Percentiles rank a stretch among this genome's conserved stretches.
phyloP scores from a whole-genome alignment of 2,329 filamentous ascomycete genomes.

The Fusarium decemcellulare region DNA sequence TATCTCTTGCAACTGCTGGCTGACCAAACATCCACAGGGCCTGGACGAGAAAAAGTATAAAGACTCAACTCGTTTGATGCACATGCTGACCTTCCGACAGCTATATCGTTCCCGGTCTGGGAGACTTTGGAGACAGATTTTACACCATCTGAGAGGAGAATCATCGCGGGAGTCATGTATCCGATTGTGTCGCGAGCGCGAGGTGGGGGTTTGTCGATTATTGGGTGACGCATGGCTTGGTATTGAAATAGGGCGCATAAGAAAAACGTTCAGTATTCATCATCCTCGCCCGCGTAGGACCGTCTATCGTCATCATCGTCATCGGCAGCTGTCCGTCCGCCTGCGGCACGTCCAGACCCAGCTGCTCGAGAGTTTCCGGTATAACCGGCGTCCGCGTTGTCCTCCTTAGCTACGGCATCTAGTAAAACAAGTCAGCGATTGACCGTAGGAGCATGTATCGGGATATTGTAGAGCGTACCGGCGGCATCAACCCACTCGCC shows the following conservation, averaged over 20 bases:
- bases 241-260: slow-evolving; percentile 38
- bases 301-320: slow-evolving; percentile 67
- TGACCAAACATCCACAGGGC: slow-evolving; percentile 64
- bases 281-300: slow-evolving; percentile 68
- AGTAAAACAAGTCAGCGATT: slow-evolving; percentile 29
- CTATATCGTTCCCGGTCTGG: slow-evolving; percentile 94
- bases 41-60: slow-evolving; percentile 95
- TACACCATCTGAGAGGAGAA: slow-evolving; percentile 80
- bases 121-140: slow-evolving; percentile 96
- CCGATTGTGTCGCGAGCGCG: slow-evolving; percentile 26
- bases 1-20: slow-evolving; percentile 25
- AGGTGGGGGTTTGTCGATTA: slow-evolving; percentile 26
- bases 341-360: slow-evolving; percentile 41
- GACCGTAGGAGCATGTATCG: background rate
- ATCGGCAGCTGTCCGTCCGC: slow-evolving; percentile 48
- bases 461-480: slow-evolving; percentile 56
- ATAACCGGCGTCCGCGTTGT: slow-evolving; percentile 49
- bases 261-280: slow-evolving; percentile 64
- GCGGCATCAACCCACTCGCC: slow-evolving; percentile 97
- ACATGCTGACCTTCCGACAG: slow-evolving; percentile 66
- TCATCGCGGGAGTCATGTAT: slow-evolving; percentile 25
- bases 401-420: slow-evolving; percentile 68
- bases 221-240: slow-evolving; percentile 35
- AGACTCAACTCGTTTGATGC: slow-evolving; percentile 15
- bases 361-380: slow-evolving; percentile 45